Evolutionary conservation across 2,329 filamentous ascomycete species (phyloP).

Genomic region (Ophiostoma novo-ulmi): DNA sequence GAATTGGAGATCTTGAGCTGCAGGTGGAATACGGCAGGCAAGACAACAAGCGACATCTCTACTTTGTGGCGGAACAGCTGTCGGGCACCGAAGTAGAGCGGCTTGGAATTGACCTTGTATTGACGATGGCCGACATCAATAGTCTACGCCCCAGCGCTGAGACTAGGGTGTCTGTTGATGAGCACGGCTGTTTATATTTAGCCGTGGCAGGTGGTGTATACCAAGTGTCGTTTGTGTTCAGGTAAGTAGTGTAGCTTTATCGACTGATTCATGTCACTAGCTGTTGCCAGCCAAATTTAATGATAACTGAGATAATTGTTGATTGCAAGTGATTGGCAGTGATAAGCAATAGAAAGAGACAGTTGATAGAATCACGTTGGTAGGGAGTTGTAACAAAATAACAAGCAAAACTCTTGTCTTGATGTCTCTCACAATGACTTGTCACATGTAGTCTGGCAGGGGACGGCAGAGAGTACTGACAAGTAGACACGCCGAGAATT

Average conservation of each 20-base stretch:
- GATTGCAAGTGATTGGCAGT: not conserved
- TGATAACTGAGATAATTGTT: not conserved
- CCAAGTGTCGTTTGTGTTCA: not conserved
- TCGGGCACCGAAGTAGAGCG: not conserved
- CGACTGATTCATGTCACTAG: not conserved
- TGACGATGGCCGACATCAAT: not conserved
- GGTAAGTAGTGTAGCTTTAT: not conserved
- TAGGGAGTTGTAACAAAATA: not conserved
- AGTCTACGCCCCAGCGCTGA: not conserved
- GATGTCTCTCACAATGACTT: not conserved
- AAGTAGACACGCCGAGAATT: not conserved
- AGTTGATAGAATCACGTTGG: not conserved
- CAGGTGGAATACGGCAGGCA: not conserved
- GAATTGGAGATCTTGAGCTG: not conserved
- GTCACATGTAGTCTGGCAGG: not conserved
- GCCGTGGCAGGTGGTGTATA: not conserved
- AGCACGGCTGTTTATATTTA: not conserved
- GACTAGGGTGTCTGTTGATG: not conserved
- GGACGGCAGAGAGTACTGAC: too few species aligned
- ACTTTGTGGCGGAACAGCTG: not conserved
- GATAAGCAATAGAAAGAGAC: not conserved
- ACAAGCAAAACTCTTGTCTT: not conserved
- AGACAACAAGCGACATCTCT: not conserved
- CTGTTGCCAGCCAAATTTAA: not conserved
- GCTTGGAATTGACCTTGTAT: not conserved